A percentile compares a stretch with the other conserved stretches of the same genome.
These are phyloP conservation scores for Cystofilobasidium capitatum DNA, from an alignment of 768 basidiomycete species.

Conservation along the genomic window DNA sequence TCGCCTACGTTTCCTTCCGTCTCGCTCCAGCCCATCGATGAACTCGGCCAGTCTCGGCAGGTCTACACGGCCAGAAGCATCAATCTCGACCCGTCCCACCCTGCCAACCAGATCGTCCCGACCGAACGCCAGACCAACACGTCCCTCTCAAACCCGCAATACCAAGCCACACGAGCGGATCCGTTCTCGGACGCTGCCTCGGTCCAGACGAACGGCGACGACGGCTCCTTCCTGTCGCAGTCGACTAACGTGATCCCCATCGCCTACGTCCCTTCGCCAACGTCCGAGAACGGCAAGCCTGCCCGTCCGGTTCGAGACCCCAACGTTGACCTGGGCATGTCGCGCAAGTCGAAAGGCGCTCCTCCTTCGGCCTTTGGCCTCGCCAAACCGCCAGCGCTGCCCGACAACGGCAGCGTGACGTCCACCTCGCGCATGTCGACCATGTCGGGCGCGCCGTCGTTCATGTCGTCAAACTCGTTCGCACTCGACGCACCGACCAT, in stretches of 20 bases:
- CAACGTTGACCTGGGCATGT: conserved; percentile 17
- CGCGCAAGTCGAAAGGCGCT: not conserved
- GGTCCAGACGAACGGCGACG: not conserved
- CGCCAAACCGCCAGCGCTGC: not conserved
- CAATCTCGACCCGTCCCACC: conserved; percentile 23
- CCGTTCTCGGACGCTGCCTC: conserved; percentile 26
- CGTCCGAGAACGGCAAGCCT: not conserved
- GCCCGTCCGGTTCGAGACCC: conserved; percentile 15
- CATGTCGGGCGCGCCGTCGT: conserved; percentile 16
- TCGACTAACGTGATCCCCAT: conserved; percentile 27
- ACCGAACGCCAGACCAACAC: not conserved
- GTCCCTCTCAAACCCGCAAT: too few species aligned
- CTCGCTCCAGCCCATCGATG: not conserved
- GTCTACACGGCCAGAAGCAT: conserved; percentile 23
- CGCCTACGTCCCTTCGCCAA: conserved; percentile 22
- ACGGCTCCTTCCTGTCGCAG: conserved; percentile 16
- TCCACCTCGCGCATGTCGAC: conserved; percentile 3
- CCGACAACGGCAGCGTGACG: not conserved
- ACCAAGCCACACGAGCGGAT: not conserved
- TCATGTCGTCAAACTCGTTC: conserved; percentile 27
- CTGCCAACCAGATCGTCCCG: not conserved
- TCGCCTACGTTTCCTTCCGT: conserved; percentile 2
- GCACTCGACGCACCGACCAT: conserved; percentile 25
- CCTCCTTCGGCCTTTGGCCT: conserved; percentile 12
- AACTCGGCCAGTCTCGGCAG: conserved; percentile 5